phyloP scores from a whole-genome alignment of 2,329 filamentous ascomycete genomes.

The Microcyclospora pomicola region DNA sequence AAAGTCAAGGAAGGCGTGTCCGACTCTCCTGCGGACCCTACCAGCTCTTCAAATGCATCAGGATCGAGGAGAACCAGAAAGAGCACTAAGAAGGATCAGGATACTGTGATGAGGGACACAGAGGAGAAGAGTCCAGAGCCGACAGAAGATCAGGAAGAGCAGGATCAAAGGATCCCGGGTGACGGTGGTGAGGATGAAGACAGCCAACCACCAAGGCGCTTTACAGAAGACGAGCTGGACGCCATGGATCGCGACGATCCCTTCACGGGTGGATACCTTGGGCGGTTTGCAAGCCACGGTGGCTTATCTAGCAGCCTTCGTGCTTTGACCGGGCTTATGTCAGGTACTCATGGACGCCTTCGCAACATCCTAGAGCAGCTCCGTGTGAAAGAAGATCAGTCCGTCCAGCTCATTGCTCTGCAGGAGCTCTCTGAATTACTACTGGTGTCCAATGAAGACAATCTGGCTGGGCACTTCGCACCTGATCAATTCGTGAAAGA shows the following conservation, averaged over 20 bases:
- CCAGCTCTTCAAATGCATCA: constrained; percentile 16
- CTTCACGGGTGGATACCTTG: constrained; percentile 50
- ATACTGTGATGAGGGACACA: constrained; percentile 22
- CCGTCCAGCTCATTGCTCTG: constrained; percentile 78
- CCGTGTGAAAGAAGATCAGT: constrained; percentile 70
- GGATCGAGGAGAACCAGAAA: constrained; percentile 20
- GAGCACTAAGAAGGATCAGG: constrained; percentile 19
- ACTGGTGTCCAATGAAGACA: constrained; percentile 91
- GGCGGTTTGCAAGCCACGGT: constrained; percentile 45
- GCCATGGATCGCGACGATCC: constrained; percentile 36
- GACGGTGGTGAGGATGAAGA: constrained; percentile 18
- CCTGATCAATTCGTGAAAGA: constrained; percentile 94
- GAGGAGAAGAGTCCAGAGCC: constrained; percentile 20
- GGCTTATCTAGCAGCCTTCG: constrained; percentile 67
- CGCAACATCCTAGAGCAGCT: constrained; percentile 48
- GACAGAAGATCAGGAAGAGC: constrained; percentile 17
- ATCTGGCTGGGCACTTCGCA: constrained; percentile 84
- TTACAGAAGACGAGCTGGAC: constrained; percentile 47
- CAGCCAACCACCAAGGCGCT: constrained; percentile 49
- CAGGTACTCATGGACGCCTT: constrained; percentile 64
- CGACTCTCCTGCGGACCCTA: constrained; percentile 9
- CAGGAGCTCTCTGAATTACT: constrained; percentile 89
- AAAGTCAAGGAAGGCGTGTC: constrained; percentile 42
- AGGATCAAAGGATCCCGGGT: constrained; percentile 25
- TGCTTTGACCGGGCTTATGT: constrained; percentile 84